Evolutionary conservation across 2,329 filamentous ascomycete species (phyloP), one percentile per base, ranked within the genome.

Genomic region (Penicillium sp.): DNA sequence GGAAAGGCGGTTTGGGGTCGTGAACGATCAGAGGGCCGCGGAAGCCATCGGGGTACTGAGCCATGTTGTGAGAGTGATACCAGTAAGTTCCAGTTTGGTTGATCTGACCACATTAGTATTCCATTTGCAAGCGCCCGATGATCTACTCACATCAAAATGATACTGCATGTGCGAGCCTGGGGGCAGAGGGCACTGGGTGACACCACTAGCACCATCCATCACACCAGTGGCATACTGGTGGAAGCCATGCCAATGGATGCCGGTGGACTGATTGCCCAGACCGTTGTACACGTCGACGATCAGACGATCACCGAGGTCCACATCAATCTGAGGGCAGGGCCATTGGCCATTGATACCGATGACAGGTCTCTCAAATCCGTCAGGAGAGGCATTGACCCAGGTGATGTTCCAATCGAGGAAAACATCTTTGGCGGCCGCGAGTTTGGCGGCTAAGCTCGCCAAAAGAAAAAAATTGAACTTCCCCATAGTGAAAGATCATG

Each of bases 291-390:
- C 64, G 47, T 75, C 69, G 18, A 73, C 69, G 44, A 74, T 72
- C 21, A 74, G 46, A 4, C 61, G 61, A 39, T 75, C 72, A 12
- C 72, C 73, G 10, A 70, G 42, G 8, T 68, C 47, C n/a, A 71
- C 65, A 21, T 75, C 66, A 9, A 77, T 64, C 44, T 68, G 62
- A 84, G 89, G 89, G 47, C 88, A 80, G 1, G 89, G 89, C 86
- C 88, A 90, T 73, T 85, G 70, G 4, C 82, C 83, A 64, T 94
- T 93, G 74, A 94, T 87, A 42, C 87, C 88, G 65, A 93, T 89
- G 3, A 82, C 81, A 1, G 84, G 79, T 29, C 88, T 80, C 36
- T 81, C 76, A 7, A 79, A 75, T 21, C 85, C 85, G 73, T 93
- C 89, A 0, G 89, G 89, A 62, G 88, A 87, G 31, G 85, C 82